Percentiles rank a stretch among this genome's conserved stretches.
Conservation (phyloP, 2,329 filamentous ascomycete genomes). For the Penicillium sp. region DNA sequence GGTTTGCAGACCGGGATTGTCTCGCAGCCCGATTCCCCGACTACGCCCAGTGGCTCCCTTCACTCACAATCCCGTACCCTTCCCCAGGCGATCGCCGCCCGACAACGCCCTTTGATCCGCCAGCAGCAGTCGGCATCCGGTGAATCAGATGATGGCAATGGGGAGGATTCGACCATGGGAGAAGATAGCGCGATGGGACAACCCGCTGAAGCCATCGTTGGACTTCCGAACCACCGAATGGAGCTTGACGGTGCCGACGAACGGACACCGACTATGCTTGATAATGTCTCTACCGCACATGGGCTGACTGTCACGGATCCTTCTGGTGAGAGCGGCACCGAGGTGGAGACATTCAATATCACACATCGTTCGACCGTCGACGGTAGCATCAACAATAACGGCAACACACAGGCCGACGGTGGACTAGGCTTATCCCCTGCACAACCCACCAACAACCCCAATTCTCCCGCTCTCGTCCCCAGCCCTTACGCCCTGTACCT, state of each 20-base stretch:
- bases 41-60: slow-evolving; percentile 70
- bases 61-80: slow-evolving; percentile 54
- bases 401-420: slow-evolving; percentile 63
- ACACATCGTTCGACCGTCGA: slow-evolving; percentile 80
- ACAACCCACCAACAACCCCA: slow-evolving; percentile 56
- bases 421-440: slow-evolving; percentile 71
- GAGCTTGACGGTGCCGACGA: slow-evolving; percentile 86
- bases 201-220: slow-evolving; percentile 66
- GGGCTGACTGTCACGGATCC: slow-evolving; percentile 72
- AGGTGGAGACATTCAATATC: slow-evolving; percentile 89
- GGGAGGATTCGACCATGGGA: slow-evolving; percentile 73
- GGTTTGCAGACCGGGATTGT: slow-evolving; percentile 64
- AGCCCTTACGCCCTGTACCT: slow-evolving; percentile 75
- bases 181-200: slow-evolving; percentile 54
- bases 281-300: slow-evolving; percentile 64
- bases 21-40: slow-evolving; percentile 90
- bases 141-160: slow-evolving; percentile 80
- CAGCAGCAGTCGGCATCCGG: slow-evolving; percentile 84
- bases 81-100: slow-evolving; percentile 54
- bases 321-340: slow-evolving; percentile 67
- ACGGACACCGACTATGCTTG: slow-evolving; percentile 67
- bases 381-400: slow-evolving; percentile 70
- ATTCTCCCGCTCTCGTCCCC: slow-evolving; percentile 68
- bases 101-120: slow-evolving; percentile 77
- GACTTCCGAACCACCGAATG: slow-evolving; percentile 74